These are phyloP conservation scores for Castanea sativa DNA, from an alignment of 306 rosid genomes.

Conservation along the genomic window DNA sequence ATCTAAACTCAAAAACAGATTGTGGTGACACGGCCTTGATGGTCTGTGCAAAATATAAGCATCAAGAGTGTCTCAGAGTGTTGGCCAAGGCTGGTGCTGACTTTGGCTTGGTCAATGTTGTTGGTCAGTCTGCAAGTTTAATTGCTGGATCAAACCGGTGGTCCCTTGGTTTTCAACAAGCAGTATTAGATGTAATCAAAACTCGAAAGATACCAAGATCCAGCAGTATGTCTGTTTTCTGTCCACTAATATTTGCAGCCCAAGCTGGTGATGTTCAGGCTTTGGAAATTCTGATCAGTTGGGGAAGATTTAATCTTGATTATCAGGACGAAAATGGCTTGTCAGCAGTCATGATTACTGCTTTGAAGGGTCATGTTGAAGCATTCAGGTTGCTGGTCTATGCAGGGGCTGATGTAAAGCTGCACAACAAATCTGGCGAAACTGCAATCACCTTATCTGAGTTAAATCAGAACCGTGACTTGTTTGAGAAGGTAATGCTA, in stretches of 20 bases:
- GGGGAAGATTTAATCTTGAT: conserved; percentile 60
- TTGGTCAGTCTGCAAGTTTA: conserved; percentile 64
- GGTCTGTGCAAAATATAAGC: conserved; percentile 66
- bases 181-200: conserved; percentile 45
- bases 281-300: conserved; percentile 52
- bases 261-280: conserved; percentile 72
- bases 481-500: conserved; percentile 85
- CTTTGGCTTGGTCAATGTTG: conserved; percentile 64
- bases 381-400: conserved; percentile 74
- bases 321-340: conserved; percentile 73
- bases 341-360: conserved; percentile 76
- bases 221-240: conserved; percentile 52
- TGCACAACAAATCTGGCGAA: conserved; percentile 67
- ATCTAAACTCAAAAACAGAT: conserved; percentile 62
- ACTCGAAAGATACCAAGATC: conserved; percentile 57
- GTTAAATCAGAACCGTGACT: conserved; percentile 50
- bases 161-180: conserved; percentile 67
- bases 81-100: conserved; percentile 75
- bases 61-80: conserved; percentile 62
- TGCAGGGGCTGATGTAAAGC: conserved; percentile 85
- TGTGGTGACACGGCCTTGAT: conserved; percentile 76
- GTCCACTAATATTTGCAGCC: conserved; percentile 63
- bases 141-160: conserved; percentile 62
- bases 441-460: conserved; percentile 65
- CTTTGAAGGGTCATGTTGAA: conserved; percentile 69